phyloP scores from a whole-genome alignment of 495 filamentous ascomycete species.

The Parmelia sp. region DNA sequence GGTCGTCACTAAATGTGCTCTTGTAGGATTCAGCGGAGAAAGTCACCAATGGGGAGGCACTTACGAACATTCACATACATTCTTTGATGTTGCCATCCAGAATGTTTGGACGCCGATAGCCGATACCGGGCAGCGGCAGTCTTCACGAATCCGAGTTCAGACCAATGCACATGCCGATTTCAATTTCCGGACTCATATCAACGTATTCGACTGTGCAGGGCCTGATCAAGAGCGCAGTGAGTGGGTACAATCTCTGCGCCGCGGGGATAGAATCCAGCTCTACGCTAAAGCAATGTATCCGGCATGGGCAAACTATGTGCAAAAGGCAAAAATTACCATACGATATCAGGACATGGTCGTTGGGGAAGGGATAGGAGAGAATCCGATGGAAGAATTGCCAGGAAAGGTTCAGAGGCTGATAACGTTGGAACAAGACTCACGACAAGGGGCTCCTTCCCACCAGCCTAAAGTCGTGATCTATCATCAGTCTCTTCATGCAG shows the following conservation, averaged over 20 bases:
- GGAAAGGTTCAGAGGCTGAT: background rate
- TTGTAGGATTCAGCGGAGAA: background rate
- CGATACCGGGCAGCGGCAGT: background rate
- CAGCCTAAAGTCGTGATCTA: background rate
- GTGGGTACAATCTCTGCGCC: background rate
- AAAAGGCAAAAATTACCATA: background rate
- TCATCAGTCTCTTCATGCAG: background rate
- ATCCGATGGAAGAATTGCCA: background rate
- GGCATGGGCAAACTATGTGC: background rate
- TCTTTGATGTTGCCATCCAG: background rate
- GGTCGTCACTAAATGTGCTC: background rate
- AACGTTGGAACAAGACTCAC: background rate
- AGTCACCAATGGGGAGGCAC: background rate
- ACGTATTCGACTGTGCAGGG: background rate
- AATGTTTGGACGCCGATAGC: background rate
- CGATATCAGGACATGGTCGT: background rate
- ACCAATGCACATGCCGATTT: background rate
- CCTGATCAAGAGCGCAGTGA: slow-evolving; percentile 1
- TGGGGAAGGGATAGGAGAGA: background rate
- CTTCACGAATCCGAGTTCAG: background rate
- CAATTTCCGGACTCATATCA: background rate
- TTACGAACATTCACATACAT: background rate
- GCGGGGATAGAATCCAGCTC: background rate
- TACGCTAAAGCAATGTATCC: background rate
- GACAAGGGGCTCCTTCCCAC: background rate